Evolutionary conservation across 768 basidiomycete species (phyloP), one percentile per base, ranked within the genome.

Genomic region (Peribolospora kevripleyi): DNA sequence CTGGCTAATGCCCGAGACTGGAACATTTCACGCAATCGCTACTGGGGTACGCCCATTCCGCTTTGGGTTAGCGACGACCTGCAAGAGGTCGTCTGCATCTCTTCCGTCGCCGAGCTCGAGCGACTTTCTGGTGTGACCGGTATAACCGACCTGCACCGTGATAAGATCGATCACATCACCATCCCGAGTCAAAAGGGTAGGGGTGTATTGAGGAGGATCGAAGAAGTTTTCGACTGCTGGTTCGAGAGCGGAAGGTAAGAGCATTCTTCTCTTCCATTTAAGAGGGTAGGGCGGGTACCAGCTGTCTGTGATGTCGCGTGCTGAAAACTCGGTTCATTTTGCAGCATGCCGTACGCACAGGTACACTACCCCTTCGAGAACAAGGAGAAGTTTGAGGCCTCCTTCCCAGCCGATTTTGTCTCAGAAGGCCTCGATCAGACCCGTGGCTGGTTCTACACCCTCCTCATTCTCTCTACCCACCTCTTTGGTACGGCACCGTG

Each of bases 171-270:
- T 66, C 78, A 85, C 65, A 84, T 98, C 70, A 90, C 85, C 51
- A 95, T 97, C 63, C 93, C 91, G 7, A 93, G 88, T 14, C 72
- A 80, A 65, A 69, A 76, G 66, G 91, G 90, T 53, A 90, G 85
- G 62, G 91, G 91, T 11, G 68, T 69, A 8, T 70, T 98, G 36
- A 84, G 75, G 68, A 80, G 93, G 51, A 74, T 95, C n/a, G 85
- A 93, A 57, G 93, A 97, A 67, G 87, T 98, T 43, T 97, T 98
- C 65, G 93, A 98, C 65, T 98, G 93, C 64, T 98, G 93, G 93
- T 98, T 98, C 65, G 93, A 98, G 70, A 97, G 91, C 4, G 93
- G 93, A 70, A 87, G 84, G 87, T 87, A 60, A 58, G 76, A 61
- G 42, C 3, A 6, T 37, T 37, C 11, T 42, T 55, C 42, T 25